Conservation (phyloP, 495 filamentous ascomycete species). For the Penicillium turbatum region DNA sequence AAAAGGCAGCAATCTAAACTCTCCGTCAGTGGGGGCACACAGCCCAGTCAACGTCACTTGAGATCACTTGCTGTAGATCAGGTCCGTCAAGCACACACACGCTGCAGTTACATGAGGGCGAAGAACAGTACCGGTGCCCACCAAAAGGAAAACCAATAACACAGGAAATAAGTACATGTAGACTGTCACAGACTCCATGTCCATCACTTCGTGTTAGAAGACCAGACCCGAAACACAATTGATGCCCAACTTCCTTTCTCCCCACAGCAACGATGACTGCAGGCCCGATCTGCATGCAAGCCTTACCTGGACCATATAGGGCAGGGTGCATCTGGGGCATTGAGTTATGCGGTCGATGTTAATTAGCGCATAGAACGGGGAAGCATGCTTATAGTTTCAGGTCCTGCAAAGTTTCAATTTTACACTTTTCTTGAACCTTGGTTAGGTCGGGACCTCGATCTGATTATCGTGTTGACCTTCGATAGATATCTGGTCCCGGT, state of each 20-base stretch:
- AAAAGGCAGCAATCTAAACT: not conserved
- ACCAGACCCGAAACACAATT: conserved; percentile 5
- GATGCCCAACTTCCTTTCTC: conserved; percentile 8
- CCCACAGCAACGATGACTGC: conserved; percentile 1
- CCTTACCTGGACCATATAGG: conserved; percentile 2
- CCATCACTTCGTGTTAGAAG: not conserved
- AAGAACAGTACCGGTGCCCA: not conserved
- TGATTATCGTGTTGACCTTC: not conserved
- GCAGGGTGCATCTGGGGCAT: not conserved
- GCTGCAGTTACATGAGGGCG: not conserved
- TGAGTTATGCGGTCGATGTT: not conserved
- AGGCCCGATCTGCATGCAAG: conserved; percentile 5
- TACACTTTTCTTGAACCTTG: too few relatives aligned
- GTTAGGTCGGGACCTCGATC: not conserved
- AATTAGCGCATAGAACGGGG: not conserved
- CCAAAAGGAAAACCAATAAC: not conserved
- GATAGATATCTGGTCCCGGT: too few relatives aligned
- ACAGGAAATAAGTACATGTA: not conserved
- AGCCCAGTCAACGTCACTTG: not conserved
- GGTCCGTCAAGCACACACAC: not conserved
- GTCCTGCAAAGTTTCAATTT: too few relatives aligned
- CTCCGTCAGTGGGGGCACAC: not conserved
- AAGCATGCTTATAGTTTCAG: too few relatives aligned
- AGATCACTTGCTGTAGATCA: not conserved
- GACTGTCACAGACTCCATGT: not conserved